Base-by-base conservation (phyloP, 345 rosid species). In the Balakata baccata region DNA sequence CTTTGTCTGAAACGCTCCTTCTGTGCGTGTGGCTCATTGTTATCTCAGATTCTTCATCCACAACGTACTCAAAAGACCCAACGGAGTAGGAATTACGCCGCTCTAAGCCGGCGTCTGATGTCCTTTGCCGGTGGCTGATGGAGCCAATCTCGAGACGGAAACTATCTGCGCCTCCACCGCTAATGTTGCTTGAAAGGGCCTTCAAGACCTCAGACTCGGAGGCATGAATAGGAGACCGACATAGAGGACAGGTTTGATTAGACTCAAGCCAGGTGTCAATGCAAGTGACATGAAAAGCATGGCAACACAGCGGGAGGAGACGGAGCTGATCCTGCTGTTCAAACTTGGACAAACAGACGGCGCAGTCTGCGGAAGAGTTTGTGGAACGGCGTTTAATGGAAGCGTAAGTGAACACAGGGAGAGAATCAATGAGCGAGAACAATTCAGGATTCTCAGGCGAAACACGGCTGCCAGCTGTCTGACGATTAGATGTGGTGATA, bases 91-190 rank as follows among this genome's bases (percentile, higher is more conserved):
- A 87, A 10, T 85, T 74, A 17, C 84, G 76, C 34, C 74, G 82
- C 29, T 70, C 82, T 13, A 78, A 85, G n/a, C 41, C 69, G 17
- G 73, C 37, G 2, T 69, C 85, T 2, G 81, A 0, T 9, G 29
- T 73, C 29, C 81, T 49, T 67, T 77, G 82, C 12, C 80, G 73
- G 60, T 84, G 91, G 86, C 97, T 90, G 11, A 95, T 62, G 2
- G 99, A 90, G 79, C 99, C 99, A 56, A 95, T 92, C 86, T 92
- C 97, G 5, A 95, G 82, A 7, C 92, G 87, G 74, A 95, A 95
- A 43, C 97, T 95, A 66, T 81, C 87, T 29, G 74, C 78, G 23
- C 76, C 78, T 6, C 64, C 73, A 17, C 54, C 61, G 23, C 22
- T 54, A 2, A 16, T 47, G 22, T 38, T 8, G 38, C 82, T 54